Base-by-base conservation (phyloP, 1,284 basidiomycete species). In the Phaffia rhodozyma region DNA sequence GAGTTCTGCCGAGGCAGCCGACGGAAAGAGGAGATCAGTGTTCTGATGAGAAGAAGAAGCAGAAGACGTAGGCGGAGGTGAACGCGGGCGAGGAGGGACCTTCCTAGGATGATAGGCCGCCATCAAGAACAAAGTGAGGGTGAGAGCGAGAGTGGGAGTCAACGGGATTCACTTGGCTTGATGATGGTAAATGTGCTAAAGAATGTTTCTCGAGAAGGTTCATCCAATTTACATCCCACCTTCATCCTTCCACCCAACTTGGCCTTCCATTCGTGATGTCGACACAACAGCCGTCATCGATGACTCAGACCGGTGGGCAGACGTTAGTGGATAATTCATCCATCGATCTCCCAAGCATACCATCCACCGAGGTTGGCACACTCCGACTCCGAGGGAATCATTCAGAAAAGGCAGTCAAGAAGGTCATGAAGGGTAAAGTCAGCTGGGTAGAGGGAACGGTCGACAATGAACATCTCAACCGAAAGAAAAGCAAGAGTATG, bases 401-500 rank as follows among this genome's bases (percentile, higher is more conserved):
- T 58, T 27, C 25, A 53, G 52, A 32, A 27, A 53, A 53, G 18
- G 52, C 52, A 9, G 57, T 58, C n/a, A 47, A 27, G 7, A 58
- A 49, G 57, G 30, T 38, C 20, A 58, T 21, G 23, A 23, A 55
- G 11, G 59, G 47, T 3, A 50, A 50, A 38, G 88, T 91, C 0
- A 81, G 80, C 1, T 91, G 89, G 89, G 79, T 77, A 27, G 84
- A 87, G n/a, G 84, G 83, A 65, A 86, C 88, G 2, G 79, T 91
- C 1, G 89, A 91, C 71, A 91, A 91, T 68, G 89, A 91, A 70
- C 83, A 83, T 0, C 80, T 83, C 64, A 86, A 85, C 18, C 83
- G 81, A 76, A 91, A 91, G 74, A 87, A 86, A 67, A 86, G 86
- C 25, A 91, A 91, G 76, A 89, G 89, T 90, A 67, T 67, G 85